A percentile compares a stretch with the other conserved stretches of the same genome.
Evolutionary conservation across 2,329 filamentous ascomycete species (phyloP).

Genomic region (Alternaria sp.): DNA sequence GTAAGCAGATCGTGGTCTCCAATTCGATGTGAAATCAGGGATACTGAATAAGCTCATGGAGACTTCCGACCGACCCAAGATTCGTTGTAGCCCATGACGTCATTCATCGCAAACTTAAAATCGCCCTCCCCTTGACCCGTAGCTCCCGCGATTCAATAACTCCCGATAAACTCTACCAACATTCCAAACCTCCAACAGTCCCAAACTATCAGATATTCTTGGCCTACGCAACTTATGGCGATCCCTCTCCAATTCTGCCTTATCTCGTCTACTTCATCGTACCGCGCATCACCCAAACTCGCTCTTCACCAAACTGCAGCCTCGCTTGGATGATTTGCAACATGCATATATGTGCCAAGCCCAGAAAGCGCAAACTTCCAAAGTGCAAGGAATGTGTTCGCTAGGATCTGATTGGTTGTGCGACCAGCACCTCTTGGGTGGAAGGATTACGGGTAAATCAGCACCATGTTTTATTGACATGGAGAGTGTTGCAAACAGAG

Average conservation of each 20-base stretch:
- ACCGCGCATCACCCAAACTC: not conserved
- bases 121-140: not conserved
- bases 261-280: not conserved
- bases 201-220: not conserved
- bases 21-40: not conserved
- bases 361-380: not conserved
- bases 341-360: not conserved
- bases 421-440: not conserved
- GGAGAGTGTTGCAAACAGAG: not conserved
- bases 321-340: not conserved
- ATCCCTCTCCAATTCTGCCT: not conserved
- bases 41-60: not conserved
- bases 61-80: not conserved
- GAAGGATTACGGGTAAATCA: not conserved
- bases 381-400: not conserved
- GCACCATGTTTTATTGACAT: not conserved
- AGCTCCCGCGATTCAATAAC: not conserved
- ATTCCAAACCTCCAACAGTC: not conserved
- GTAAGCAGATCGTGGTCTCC: not conserved
- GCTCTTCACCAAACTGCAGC: not conserved
- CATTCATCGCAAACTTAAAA: not conserved
- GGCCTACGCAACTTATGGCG: not conserved
- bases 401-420: not conserved
- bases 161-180: not conserved
- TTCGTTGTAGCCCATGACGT: not conserved